These are phyloP conservation scores for Eucalyptus pauciflora DNA, from an alignment of 345 rosid species.

Conservation along the genomic window DNA sequence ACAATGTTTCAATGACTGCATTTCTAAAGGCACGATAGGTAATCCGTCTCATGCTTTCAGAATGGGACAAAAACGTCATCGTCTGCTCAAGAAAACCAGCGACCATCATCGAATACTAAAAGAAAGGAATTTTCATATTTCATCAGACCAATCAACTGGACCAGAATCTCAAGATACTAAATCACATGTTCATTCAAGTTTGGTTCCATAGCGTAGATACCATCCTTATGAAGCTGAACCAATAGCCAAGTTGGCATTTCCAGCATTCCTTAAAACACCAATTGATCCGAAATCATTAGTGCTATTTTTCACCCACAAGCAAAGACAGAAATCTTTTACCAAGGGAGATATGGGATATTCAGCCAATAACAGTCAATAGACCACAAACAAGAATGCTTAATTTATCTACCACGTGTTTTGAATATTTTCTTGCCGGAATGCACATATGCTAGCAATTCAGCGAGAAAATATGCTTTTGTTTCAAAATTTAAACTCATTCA, in stretches of 20 bases:
- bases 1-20: not conserved
- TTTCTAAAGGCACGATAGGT: not conserved
- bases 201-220: not conserved
- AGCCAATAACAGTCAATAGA: not conserved
- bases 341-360: not conserved
- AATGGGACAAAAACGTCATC: not conserved
- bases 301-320: not conserved
- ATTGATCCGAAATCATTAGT: not conserved
- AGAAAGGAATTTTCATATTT: not conserved
- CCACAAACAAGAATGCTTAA: not conserved
- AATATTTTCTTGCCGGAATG: not conserved
- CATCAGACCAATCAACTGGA: not conserved
- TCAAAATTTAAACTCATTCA: not conserved
- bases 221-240: not conserved
- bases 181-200: not conserved
- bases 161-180: not conserved
- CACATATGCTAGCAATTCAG: not conserved
- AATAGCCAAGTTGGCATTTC: not conserved
- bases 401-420: not conserved
- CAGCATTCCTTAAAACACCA: not conserved
- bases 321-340: not conserved
- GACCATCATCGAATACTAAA: not conserved
- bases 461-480: not conserved
- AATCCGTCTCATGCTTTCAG: not conserved
- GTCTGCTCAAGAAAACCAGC: not conserved